Evolutionary conservation across 2,329 filamentous ascomycete genomes (phyloP), one percentile per base, ranked within the genome.

Genomic region (Aspergillus neotritici): DNA sequence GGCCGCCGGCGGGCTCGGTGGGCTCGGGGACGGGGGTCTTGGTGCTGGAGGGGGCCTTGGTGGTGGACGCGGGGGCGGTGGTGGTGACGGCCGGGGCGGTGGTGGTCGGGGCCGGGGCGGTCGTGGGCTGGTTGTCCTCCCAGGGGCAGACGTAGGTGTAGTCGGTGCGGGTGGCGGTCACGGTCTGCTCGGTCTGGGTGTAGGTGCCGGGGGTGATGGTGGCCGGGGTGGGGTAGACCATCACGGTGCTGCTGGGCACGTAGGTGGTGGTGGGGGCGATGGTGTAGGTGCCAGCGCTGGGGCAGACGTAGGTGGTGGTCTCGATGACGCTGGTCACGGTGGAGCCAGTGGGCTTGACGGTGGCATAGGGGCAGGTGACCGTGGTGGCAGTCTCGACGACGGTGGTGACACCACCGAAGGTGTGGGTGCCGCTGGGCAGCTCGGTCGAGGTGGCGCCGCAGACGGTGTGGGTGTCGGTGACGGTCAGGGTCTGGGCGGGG

Each of bases 271-370:
- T 75, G 44, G 84, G 80, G 53, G 75, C 81, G 56, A 89, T 82
- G 62, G 82, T 87, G 76, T 87, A 89, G 44, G 82, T 87, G 65
- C 85, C 85, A 58, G 83, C 74, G 38, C 73, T 73, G 49, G 84
- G 83, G 81, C 84, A 88, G 61, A 84, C 77, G 61, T 83, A 87
- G 60, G 80, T 82, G 60, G 84, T 88, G 56, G 73, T 79, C 68
- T 77, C 72, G 59, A 87, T 79, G 56, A 82, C 73, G 70, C 76
- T 85, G 69, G 80, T 86, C 39, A 79, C 77, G 52, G 77, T 76
- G 51, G 67, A 70, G 52, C 71, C 69, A 44, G 65, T 69, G 53
- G 82, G 83, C 55, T 75, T 74, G 55, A 80, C 76, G 47, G 80
- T 80, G 54, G 84, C 83, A 54, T 82, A 80, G 40, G 84, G 83